Conservation (phyloP, 345 rosid genomes). For the Noccaea bulbosa region DNA sequence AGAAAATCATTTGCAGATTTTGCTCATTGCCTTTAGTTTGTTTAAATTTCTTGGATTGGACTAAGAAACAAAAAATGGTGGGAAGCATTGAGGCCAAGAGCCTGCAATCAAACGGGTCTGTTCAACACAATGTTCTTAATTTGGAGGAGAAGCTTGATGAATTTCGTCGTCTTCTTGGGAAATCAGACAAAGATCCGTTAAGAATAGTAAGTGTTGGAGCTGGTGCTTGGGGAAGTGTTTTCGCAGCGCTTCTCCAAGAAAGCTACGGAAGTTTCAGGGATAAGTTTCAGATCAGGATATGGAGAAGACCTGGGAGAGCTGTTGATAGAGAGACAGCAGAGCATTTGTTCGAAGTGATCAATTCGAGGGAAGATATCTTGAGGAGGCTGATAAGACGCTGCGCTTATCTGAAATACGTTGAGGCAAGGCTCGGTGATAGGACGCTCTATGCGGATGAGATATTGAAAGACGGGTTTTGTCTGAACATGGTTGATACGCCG, state of each 20-base stretch:
- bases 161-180: slow-evolving; percentile 68
- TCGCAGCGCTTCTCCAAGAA: slow-evolving; percentile 86
- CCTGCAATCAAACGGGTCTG: slow-evolving; percentile 52
- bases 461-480: slow-evolving; percentile 93
- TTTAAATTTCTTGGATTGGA: slow-evolving; percentile 18
- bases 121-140: slow-evolving; percentile 53
- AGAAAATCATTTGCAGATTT: background rate
- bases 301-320: slow-evolving; percentile 87
- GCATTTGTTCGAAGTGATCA: slow-evolving; percentile 96
- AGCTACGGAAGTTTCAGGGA: slow-evolving; percentile 82
- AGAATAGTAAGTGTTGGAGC: slow-evolving; percentile 94
- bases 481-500: slow-evolving; percentile 94
- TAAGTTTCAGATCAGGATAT: slow-evolving; percentile 85
- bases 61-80: slow-evolving; percentile 47
- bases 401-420: slow-evolving; percentile 92
- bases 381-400: slow-evolving; percentile 94
- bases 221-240: slow-evolving; percentile 99
- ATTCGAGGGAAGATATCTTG: slow-evolving; percentile 87
- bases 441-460: slow-evolving; percentile 88
- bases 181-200: slow-evolving; percentile 79
- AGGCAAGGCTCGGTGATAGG: slow-evolving; percentile 94
- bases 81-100: slow-evolving; percentile 48
- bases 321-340: slow-evolving; percentile 81
- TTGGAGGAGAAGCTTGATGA: slow-evolving; percentile 82
- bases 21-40: slow-evolving; percentile 19